phyloP scores from a whole-genome alignment of 2,329 filamentous ascomycete species.

The Fusarium aywerte region DNA sequence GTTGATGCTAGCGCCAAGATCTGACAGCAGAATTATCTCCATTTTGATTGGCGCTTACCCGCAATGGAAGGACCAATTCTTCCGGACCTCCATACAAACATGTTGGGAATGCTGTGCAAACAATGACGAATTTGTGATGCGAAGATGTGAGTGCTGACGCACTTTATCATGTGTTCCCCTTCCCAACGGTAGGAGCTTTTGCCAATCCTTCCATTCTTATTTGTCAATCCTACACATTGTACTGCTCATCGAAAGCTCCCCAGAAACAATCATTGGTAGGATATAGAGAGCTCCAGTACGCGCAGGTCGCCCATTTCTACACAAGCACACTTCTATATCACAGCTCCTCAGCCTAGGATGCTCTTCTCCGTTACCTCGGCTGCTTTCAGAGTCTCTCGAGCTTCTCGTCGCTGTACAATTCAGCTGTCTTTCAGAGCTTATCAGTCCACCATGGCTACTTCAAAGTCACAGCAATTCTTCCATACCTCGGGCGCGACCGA shows the following conservation, averaged over 20 bases:
- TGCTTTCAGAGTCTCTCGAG: conserved; percentile 2
- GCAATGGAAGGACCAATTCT: conserved; percentile 5
- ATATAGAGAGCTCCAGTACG: neutral
- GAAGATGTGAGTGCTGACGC: neutral
- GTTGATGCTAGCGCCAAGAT: neutral
- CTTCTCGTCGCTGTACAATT: conserved; percentile 4
- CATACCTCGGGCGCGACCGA: conserved; percentile 61
- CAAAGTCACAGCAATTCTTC: conserved; percentile 28
- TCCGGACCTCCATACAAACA: neutral
- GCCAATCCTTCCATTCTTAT: neutral
- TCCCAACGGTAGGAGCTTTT: neutral
- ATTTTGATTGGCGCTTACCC: neutral
- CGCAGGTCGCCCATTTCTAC: too few relatives aligned
- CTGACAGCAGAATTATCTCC: neutral
- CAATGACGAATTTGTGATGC: conserved; percentile 23
- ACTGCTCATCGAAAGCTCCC: neutral
- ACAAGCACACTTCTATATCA: neutral
- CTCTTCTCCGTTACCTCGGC: conserved; percentile 12
- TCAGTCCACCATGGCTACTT: conserved; percentile 19
- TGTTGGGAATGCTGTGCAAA: neutral
- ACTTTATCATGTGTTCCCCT: neutral
- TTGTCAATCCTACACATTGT: neutral
- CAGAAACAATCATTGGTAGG: neutral
- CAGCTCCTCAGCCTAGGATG: conserved; percentile 3
- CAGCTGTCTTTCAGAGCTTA: conserved; percentile 13